These are phyloP conservation scores for Plasmodium falciparum DNA, from an alignment of 169 alveolate species.

Conservation along the genomic window DNA sequence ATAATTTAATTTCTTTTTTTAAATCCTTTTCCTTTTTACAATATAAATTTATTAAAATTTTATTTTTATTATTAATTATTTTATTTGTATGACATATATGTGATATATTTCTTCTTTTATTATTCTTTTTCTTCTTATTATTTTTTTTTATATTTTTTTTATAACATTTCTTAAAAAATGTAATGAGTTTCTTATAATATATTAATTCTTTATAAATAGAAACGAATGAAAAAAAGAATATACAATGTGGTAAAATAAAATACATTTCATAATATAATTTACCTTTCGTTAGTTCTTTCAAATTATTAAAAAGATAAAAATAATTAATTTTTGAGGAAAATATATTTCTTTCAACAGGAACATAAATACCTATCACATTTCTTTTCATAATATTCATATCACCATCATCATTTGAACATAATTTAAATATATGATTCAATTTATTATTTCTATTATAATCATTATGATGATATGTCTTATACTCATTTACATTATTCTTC, in stretches of 20 bases:
- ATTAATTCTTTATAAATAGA: constrained; percentile 45
- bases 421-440: constrained; percentile 32
- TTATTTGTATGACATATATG: neutral
- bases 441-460: neutral
- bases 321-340: constrained; percentile 51
- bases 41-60: constrained; percentile 28
- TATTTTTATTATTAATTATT: constrained; percentile 17
- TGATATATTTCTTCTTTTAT: neutral
- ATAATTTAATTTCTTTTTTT: constrained; percentile 29
- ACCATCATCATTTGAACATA: constrained; percentile 53
- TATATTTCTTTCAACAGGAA: constrained; percentile 45
- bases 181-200: constrained; percentile 48
- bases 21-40: constrained; percentile 2
- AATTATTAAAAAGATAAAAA: constrained; percentile 57
- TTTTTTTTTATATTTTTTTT: neutral
- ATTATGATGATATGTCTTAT: neutral
- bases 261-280: constrained; percentile 54
- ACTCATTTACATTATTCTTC: neutral
- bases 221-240: constrained; percentile 38
- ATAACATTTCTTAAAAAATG: constrained; percentile 3
- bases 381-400: constrained; percentile 47
- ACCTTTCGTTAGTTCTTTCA: constrained; percentile 52
- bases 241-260: constrained; percentile 51
- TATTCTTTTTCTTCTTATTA: constrained; percentile 1
- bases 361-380: constrained; percentile 57